Base-by-base conservation (phyloP, 2,329 filamentous ascomycete genomes). In the Coniosporium tulheliwenetii region DNA sequence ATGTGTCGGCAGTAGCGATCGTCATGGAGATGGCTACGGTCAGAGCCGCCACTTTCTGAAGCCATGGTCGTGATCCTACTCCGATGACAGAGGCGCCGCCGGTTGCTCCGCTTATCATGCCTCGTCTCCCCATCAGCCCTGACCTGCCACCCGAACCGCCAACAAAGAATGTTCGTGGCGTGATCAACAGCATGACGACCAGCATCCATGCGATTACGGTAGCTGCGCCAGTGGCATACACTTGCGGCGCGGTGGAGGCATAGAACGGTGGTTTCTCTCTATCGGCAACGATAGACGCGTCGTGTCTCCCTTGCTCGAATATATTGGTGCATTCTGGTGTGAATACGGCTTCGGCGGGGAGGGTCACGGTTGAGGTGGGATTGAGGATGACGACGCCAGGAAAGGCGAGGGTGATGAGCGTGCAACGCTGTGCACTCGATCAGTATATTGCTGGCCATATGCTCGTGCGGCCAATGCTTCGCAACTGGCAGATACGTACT, bases 161-260 rank as follows among this genome's bases (percentile, higher is more conserved):
- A 43, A 93, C 78, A 46, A 93, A 79, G 58, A 91, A 94, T 3
- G 91, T 94, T 39, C 89, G 78, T n/a, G 89, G 89, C 0, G 86
- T 93, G 51, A 95, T 86, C 55, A 94, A 76, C 32, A 96, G 77
- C 73, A 95, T 93, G 47, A 94, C 84, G 50, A 95, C 81, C 37
- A 96, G 75, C 56, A 93, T 81, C 63, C 93, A 96, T 38, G 86
- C 81, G 39, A 93, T 80, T 41, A 94, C 81, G 1, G 87, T 96
- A 13, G 85, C 85, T 12, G 86, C 84, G 42, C 86, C 86, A 41
- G 96, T 81, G 37, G 87, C 87, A 56, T 95, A 98, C 52, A 84
- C 81, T 60, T 93, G 86, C 10, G 91, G 89, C 36, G 91, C 89
- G 14, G 85, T 86, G 32, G 87, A 94, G 41, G 87, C 81, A 61